Evolutionary conservation across 768 basidiomycete species (phyloP).

Genomic region (Phanerochaete carnosa): DNA sequence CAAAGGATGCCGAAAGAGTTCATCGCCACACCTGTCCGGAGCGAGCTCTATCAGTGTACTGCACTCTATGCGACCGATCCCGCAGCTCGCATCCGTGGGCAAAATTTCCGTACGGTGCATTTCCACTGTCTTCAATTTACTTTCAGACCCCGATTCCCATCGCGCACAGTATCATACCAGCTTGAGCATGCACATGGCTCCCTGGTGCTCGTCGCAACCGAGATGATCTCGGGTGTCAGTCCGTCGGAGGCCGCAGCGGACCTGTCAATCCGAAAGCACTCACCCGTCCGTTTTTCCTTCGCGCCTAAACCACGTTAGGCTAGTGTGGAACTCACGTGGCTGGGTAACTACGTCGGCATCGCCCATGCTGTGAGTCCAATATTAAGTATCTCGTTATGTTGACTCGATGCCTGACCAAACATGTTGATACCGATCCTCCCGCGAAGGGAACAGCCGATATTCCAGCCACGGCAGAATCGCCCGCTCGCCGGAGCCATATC

Average conservation of each 20-base stretch:
- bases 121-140: not conserved
- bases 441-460: constrained; percentile 2
- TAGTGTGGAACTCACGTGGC: not conserved
- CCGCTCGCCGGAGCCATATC: constrained; percentile 1
- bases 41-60: not conserved
- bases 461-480: not conserved
- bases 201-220: not conserved
- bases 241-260: not conserved
- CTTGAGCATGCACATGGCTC: too few species aligned
- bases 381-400: not conserved
- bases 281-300: not conserved
- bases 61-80: not conserved
- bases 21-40: not conserved
- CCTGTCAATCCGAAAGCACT: not conserved
- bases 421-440: constrained; percentile 7
- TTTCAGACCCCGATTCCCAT: not conserved
- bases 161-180: not conserved
- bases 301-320: not conserved
- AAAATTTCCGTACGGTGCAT: not conserved
- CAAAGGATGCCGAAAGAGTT: not conserved
- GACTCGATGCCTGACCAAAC: not conserved
- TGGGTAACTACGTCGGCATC: too few species aligned
- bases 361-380: not conserved
- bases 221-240: not conserved
- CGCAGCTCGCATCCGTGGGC: not conserved